Conservation (phyloP, 805 yeast species). For the Cyberlindnera maritima region DNA sequence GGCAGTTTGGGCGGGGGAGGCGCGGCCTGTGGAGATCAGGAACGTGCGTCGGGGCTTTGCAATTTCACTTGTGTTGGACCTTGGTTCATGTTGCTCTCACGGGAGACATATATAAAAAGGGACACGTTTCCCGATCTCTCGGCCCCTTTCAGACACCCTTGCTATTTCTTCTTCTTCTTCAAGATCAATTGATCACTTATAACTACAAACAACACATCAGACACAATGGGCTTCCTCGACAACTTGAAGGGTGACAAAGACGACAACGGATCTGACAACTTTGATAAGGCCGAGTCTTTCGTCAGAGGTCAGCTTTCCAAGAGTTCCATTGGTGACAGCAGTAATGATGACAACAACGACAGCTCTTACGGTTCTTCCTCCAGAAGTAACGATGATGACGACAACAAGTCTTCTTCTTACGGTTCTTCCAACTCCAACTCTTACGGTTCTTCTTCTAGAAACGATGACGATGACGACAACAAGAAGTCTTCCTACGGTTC, state of each 20-base stretch:
- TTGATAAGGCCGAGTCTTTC: conserved; percentile 8
- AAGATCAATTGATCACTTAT: background rate
- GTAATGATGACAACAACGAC: conserved; percentile 1
- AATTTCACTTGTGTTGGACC: background rate
- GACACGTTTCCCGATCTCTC: too few species aligned
- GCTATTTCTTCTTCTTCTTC: too few species aligned
- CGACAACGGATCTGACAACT: conserved; percentile 10
- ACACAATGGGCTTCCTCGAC: conserved; percentile 8
- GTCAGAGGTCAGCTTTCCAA: conserved; percentile 9
- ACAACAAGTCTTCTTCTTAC: conserved; percentile 1
- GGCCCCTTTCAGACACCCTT: too few species aligned
- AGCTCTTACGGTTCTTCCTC: conserved; percentile 3
- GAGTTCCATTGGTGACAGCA: conserved; percentile 3
- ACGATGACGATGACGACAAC: background rate
- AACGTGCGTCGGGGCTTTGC: background rate
- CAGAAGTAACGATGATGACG: background rate
- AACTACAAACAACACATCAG: background rate
- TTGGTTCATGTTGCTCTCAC: background rate
- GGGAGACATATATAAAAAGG: too few species aligned
- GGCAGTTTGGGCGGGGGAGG: background rate
- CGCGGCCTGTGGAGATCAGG: background rate
- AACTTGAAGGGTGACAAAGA: conserved; percentile 9
- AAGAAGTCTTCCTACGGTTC: conserved; percentile 1
- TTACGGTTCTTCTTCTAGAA: background rate
- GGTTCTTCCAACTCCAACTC: conserved; percentile 4